Conservation (phyloP, 2,329 filamentous ascomycete genomes). For the Venturia aucupariae region DNA sequence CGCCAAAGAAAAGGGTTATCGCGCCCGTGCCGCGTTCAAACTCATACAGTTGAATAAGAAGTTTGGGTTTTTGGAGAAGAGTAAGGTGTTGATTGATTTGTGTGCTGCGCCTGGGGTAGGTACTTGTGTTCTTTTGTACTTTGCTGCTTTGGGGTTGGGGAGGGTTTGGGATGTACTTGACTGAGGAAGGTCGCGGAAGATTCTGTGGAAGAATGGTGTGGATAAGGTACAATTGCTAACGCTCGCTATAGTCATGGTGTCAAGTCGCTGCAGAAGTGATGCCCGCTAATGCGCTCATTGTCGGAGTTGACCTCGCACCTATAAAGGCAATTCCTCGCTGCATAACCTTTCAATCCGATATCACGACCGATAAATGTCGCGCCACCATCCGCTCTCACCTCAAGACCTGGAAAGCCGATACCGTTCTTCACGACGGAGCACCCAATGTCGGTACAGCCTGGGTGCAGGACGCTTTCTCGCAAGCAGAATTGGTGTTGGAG, state of each 20-base stretch:
- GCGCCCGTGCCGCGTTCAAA: conserved; percentile 49
- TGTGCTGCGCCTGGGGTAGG: conserved; percentile 88
- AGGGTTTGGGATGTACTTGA: too few relatives aligned
- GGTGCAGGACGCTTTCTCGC: conserved; percentile 97
- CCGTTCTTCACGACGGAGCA: conserved; percentile 90
- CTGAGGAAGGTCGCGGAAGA: too few relatives aligned
- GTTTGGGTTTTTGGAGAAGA: conserved; percentile 95
- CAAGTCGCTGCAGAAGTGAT: conserved; percentile 94
- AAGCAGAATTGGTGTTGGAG: conserved; percentile 85
- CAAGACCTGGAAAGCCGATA: conserved; percentile 94
- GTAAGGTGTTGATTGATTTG: conserved; percentile 91
- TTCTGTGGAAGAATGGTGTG: background rate
- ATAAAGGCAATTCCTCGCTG: conserved; percentile 93
- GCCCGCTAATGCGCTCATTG: conserved; percentile 79
- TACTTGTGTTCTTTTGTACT: conserved; percentile 18
- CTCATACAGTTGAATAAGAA: conserved; percentile 71
- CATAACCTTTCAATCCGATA: conserved; percentile 95
- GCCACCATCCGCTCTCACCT: conserved; percentile 81
- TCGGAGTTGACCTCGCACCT: conserved; percentile 87
- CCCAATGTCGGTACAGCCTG: conserved; percentile 97
- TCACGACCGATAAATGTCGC: conserved; percentile 93
- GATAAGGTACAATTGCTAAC: background rate
- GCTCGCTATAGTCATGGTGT: conserved; percentile 64
- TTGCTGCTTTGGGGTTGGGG: conserved; percentile 12
- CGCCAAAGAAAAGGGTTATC: conserved; percentile 96